These are phyloP conservation scores for Ophiosphaerella korrae DNA, from an alignment of 2,329 filamentous ascomycete species.

Conservation along the genomic window DNA sequence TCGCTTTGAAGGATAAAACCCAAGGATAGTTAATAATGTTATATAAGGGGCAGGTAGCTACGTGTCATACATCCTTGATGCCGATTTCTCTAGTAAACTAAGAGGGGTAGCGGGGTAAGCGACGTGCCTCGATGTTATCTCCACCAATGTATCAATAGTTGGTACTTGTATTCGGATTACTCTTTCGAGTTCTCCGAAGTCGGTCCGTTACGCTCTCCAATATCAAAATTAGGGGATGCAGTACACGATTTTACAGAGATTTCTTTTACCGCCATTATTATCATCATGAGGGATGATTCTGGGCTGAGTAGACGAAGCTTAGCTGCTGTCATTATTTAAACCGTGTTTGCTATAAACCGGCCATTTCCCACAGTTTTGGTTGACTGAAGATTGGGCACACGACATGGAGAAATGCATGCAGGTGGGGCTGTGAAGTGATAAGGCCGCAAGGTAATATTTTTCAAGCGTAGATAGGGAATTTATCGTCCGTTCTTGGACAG, in stretches of 20 bases:
- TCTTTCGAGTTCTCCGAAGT: background rate
- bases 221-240: too few species aligned
- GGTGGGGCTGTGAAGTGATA: background rate
- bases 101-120: conserved; percentile 10
- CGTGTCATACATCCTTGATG: background rate
- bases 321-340: too few species aligned
- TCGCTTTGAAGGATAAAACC: too few species aligned
- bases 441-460: background rate
- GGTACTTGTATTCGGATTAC: conserved; percentile 2
- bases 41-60: conserved; percentile 7
- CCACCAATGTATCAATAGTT: background rate
- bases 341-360: too few species aligned
- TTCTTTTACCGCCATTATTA: too few species aligned
- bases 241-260: too few species aligned
- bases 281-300: too few species aligned
- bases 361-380: too few species aligned
- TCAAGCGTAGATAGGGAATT: conserved; percentile 12
- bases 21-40: background rate
- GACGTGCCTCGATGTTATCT: conserved; percentile 1
- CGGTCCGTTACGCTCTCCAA: too few species aligned
- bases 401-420: background rate
- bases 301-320: too few species aligned
- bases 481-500: conserved; percentile 36
- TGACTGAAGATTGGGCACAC: too few species aligned
- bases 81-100: too few species aligned